Evolutionary conservation across 495 filamentous ascomycete genomes (phyloP).

Genomic region (Penicillium herquei): DNA sequence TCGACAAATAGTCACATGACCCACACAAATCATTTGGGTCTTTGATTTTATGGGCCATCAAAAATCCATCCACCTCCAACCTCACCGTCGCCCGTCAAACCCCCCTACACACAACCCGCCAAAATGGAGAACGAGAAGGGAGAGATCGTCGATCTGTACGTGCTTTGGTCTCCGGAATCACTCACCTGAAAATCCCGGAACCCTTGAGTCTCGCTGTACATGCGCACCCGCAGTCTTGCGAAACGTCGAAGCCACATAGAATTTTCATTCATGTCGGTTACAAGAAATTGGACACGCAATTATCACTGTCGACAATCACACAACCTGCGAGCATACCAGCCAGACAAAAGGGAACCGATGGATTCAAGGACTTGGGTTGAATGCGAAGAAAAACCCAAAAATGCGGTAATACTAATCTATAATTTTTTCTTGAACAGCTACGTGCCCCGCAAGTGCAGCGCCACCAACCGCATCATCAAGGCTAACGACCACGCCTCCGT

Average conservation of each 20-base stretch:
- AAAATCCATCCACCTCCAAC: slow-evolving; percentile 34
- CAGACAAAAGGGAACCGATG: slow-evolving; percentile 4
- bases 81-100: slow-evolving; percentile 45
- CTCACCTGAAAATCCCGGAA: background rate
- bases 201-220: slow-evolving; percentile 18
- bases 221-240: slow-evolving; percentile 11
- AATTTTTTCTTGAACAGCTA: slow-evolving; percentile 57
- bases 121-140: slow-evolving; percentile 97
- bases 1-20: slow-evolving; percentile 52
- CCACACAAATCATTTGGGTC: slow-evolving; percentile 42
- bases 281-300: too few relatives aligned
- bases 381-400: slow-evolving; percentile 7
- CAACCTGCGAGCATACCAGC: background rate
- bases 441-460: slow-evolving; percentile 97
- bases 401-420: slow-evolving; percentile 22
- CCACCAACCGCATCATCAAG: slow-evolving; percentile 98
- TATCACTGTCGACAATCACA: background rate
- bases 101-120: slow-evolving; percentile 43
- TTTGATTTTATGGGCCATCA: slow-evolving; percentile 24
- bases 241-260: slow-evolving; percentile 4
- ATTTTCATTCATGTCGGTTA: background rate
- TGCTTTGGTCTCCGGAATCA: slow-evolving; percentile 9
- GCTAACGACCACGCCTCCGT: slow-evolving; percentile 96
- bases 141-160: slow-evolving; percentile 98
- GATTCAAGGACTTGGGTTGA: background rate